Evolutionary conservation across 371 early-diverging fungal genomes (phyloP).

Genomic region (Cokeromyces recurvatus): DNA sequence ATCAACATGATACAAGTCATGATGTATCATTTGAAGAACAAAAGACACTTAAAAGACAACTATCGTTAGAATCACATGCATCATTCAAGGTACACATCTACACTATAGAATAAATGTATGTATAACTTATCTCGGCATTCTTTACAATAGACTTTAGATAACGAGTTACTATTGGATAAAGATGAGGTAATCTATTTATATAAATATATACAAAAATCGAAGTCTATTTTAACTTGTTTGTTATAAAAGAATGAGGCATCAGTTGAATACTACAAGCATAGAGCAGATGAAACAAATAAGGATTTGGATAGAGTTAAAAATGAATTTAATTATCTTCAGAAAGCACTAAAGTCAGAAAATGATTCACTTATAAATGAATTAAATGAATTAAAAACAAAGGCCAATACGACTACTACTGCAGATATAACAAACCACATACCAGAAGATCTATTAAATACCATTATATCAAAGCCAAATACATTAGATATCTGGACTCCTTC

Average conservation of each 20-base stretch:
- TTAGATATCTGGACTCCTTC: slow-evolving; percentile 35
- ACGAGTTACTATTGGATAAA: too few species aligned
- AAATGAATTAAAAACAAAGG: slow-evolving; percentile 24
- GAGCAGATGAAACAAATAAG: slow-evolving; percentile 36
- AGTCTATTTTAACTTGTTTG: too few species aligned
- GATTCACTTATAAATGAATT: slow-evolving; percentile 28
- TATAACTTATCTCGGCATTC: too few species aligned
- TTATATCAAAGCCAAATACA: background rate
- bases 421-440: background rate
- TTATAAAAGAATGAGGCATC: too few species aligned
- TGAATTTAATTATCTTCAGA: slow-evolving; percentile 25
- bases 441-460: background rate
- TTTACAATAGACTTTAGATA: too few species aligned
- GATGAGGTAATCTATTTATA: too few species aligned
- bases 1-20: slow-evolving; percentile 1
- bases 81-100: too few species aligned
- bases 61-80: too few species aligned
- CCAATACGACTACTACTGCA: background rate
- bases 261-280: slow-evolving; percentile 39
- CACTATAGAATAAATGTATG: too few species aligned
- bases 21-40: too few species aligned
- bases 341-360: slow-evolving; percentile 31
- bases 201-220: too few species aligned
- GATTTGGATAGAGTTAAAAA: slow-evolving; percentile 36
- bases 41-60: too few species aligned